Conservation (phyloP, 2,329 filamentous ascomycete genomes). For the Diaporthe nobilis region DNA sequence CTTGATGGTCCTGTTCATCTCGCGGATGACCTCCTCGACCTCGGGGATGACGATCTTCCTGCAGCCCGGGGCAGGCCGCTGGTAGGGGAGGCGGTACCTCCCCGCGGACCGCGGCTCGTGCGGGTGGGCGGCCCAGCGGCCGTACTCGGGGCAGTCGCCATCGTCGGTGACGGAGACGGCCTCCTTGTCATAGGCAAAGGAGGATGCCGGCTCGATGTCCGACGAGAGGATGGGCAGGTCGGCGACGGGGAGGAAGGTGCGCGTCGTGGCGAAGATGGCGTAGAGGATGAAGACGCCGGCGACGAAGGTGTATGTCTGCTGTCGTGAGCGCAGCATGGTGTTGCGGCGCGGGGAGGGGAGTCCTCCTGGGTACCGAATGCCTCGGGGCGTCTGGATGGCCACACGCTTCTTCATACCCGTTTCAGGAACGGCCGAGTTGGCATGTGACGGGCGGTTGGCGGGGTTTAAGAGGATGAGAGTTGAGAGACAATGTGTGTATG, state of each 20-base stretch:
- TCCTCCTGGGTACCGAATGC: constrained; percentile 41
- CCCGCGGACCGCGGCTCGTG: constrained; percentile 52
- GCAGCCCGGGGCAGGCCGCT: constrained; percentile 75
- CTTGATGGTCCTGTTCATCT: constrained; percentile 49
- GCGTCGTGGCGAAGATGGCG: constrained; percentile 34
- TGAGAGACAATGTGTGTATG: neutral
- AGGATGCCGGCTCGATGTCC: constrained; percentile 7
- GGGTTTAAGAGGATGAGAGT: neutral
- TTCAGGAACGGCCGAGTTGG: neutral
- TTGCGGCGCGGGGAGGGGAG: constrained; percentile 35
- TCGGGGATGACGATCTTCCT: constrained; percentile 79
- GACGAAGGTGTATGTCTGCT: constrained; percentile 38
- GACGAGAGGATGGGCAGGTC: constrained; percentile 26
- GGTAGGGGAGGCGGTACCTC: constrained; percentile 50
- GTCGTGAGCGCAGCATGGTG: constrained; percentile 40
- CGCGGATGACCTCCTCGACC: constrained; percentile 77
- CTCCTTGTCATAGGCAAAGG: constrained; percentile 4
- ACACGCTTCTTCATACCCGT: constrained; percentile 39
- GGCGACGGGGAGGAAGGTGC: constrained; percentile 35
- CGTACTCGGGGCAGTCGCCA: constrained; percentile 49
- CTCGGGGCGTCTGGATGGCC: constrained; percentile 41
- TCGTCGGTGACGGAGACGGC: constrained; percentile 32
- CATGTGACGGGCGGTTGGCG: neutral
- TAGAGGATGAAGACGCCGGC: constrained; percentile 38
- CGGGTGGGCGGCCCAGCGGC: constrained; percentile 47